phyloP scores from a whole-genome alignment of 2,329 filamentous ascomycete genomes.

The Penicillium aurantiogriseum region DNA sequence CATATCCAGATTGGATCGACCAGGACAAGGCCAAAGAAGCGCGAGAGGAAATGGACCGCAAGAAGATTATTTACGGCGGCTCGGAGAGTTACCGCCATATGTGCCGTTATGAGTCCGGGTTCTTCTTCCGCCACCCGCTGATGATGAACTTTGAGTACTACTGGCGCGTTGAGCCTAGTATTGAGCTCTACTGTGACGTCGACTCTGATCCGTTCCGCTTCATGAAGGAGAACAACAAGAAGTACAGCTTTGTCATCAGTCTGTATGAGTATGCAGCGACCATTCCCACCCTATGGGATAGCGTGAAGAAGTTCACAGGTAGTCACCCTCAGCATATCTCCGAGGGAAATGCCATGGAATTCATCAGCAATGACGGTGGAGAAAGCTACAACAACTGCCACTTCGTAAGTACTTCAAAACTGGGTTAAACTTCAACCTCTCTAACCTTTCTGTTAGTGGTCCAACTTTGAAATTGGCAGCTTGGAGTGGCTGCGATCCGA shows the following conservation, averaged over 20 bases:
- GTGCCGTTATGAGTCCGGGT: constrained; percentile 98
- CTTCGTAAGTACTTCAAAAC: constrained; percentile 63
- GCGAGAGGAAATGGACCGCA: constrained; percentile 87
- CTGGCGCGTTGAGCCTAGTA: constrained; percentile 97
- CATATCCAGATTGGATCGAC: constrained; percentile 93
- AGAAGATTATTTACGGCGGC: constrained; percentile 98
- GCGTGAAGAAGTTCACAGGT: constrained; percentile 89
- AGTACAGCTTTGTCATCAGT: constrained; percentile 95
- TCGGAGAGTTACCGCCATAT: constrained; percentile 97
- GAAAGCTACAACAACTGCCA: constrained; percentile 96
- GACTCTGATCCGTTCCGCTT: constrained; percentile 94
- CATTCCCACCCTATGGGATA: constrained; percentile 94
- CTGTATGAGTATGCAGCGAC: constrained; percentile 96
- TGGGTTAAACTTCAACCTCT: neutral
- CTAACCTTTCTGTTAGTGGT: constrained; percentile 65
- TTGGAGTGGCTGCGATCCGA: constrained; percentile 89
- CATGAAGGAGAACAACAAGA: constrained; percentile 95
- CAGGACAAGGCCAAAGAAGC: constrained; percentile 88
- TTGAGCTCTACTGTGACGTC: constrained; percentile 95
- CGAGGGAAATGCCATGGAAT: constrained; percentile 81
- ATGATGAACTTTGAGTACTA: constrained; percentile 99
- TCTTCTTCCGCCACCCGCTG: constrained; percentile 94
- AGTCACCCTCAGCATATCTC: constrained; percentile 84
- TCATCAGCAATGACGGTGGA: constrained; percentile 87
- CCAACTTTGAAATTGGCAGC: constrained; percentile 96